These are phyloP conservation scores for Leucosporidium yakuticum DNA, from an alignment of 768 basidiomycete genomes.

Conservation along the genomic window DNA sequence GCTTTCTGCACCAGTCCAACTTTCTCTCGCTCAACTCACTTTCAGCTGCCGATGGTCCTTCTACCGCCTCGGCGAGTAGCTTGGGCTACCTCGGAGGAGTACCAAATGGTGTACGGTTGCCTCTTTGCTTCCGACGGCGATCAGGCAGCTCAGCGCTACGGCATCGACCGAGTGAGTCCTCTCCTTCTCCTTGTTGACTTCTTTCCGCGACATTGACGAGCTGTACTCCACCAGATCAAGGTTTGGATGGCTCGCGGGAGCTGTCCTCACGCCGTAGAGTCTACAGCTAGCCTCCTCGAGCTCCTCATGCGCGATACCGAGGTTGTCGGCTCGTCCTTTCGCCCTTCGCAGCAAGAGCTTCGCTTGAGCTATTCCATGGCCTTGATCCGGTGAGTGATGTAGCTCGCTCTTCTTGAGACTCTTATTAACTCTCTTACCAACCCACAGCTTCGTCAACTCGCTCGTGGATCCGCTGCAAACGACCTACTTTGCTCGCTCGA, in stretches of 20 bases:
- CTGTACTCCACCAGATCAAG: slow-evolving; percentile 12
- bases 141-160: slow-evolving; percentile 58
- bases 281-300: slow-evolving; percentile 32
- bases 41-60: slow-evolving; percentile 4
- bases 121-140: slow-evolving; percentile 58
- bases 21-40: too few species aligned
- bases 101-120: slow-evolving; percentile 67
- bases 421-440: not conserved
- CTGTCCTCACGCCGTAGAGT: slow-evolving; percentile 37
- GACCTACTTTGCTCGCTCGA: slow-evolving; percentile 82
- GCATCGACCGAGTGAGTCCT: slow-evolving; percentile 40
- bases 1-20: too few species aligned
- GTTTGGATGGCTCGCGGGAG: slow-evolving; percentile 34
- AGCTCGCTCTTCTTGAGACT: too few species aligned
- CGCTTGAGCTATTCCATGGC: slow-evolving; percentile 37
- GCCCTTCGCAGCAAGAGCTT: slow-evolving; percentile 13
- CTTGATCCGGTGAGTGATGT: slow-evolving; percentile 40
- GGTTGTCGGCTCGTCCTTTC: slow-evolving; percentile 1
- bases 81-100: slow-evolving; percentile 63
- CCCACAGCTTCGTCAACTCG: slow-evolving; percentile 78
- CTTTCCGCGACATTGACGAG: not conserved
- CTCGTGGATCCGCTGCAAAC: slow-evolving; percentile 89
- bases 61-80: slow-evolving; percentile 64
- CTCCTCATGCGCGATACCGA: slow-evolving; percentile 28
- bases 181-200: not conserved